phyloP scores from a whole-genome alignment of 1,284 basidiomycete genomes.

The Malassezia dermatis region DNA sequence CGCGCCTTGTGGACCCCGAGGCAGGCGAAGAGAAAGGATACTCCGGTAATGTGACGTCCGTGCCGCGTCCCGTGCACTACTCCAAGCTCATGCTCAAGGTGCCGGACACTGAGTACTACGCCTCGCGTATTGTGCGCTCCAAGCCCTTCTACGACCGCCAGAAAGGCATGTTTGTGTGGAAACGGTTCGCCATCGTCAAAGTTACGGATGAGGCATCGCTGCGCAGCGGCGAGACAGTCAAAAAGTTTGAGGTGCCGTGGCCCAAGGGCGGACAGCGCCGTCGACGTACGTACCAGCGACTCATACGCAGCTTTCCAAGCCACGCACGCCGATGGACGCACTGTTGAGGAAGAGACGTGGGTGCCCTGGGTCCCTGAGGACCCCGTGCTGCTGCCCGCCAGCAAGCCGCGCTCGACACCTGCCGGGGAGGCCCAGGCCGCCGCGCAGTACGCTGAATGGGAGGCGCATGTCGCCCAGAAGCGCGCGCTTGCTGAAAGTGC shows the following conservation, averaged over 20 bases:
- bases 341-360: slow-evolving; percentile 37
- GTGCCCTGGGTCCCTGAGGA: slow-evolving; percentile 42
- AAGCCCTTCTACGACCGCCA: slow-evolving; percentile 28
- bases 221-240: slow-evolving; percentile 22
- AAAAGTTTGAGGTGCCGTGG: slow-evolving; percentile 43
- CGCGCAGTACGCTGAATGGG: slow-evolving; percentile 17
- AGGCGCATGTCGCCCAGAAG: slow-evolving; percentile 14
- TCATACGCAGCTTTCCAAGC: slow-evolving; percentile 1
- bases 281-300: slow-evolving; percentile 6
- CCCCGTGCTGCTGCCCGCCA: slow-evolving; percentile 29
- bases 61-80: slow-evolving; percentile 43
- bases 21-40: slow-evolving; percentile 32
- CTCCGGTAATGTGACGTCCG: slow-evolving; percentile 29
- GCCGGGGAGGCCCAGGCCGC: slow-evolving; percentile 25
- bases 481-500: slow-evolving; percentile 3
- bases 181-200: slow-evolving; percentile 38
- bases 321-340: slow-evolving; percentile 19
- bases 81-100: slow-evolving; percentile 46
- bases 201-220: slow-evolving; percentile 21
- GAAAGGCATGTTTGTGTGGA: slow-evolving; percentile 36
- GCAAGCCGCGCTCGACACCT: slow-evolving; percentile 20
- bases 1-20: slow-evolving; percentile 31
- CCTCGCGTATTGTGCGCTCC: slow-evolving; percentile 31
- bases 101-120: slow-evolving; percentile 32
- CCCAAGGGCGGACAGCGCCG: slow-evolving; percentile 26